Base-by-base conservation (phyloP, 1,284 basidiomycete genomes). In the Marasmius tenuissimus region DNA sequence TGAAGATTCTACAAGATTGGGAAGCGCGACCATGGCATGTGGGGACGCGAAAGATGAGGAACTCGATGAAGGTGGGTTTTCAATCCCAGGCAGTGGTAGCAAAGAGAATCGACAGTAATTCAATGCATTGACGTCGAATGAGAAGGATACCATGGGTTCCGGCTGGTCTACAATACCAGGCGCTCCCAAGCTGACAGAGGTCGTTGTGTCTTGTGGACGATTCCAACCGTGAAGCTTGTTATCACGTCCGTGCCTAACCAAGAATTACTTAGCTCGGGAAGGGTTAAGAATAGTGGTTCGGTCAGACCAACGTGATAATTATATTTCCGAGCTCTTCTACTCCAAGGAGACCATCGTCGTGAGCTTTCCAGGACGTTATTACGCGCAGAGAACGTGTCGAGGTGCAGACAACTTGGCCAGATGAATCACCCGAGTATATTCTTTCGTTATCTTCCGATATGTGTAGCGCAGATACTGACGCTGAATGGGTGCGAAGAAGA, bases 41-140 rank as follows among this genome's bases (percentile, higher is more conserved):
- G 38, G 11, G 40, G 34, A 33, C 22, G 42, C 8, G 33, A 20
- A 10, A 38, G 37, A 27, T 12, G 61, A 57, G 22, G 27, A 27
- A 27, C 27, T 27, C 27, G 63, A 18, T 39, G 57, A 59, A 7
- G 65, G 56, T n/a, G 45, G 35, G n/a, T 42, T 39, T 8, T 35
- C 58, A 55, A 42, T 34, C n/a, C 22, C 27, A 7, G 59, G 57
- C 14, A 39, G 34, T 20, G 37, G 33, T 27, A 84, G 68, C 0
- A 91, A 70, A 4, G 87, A 85, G 71, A 96, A 95, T 0, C 88
- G 85, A 74, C 94, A 96, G 71, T 92, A 97, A 72, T 96, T 97
- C 65, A 97, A 80, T 1, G 94, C 86, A 72, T 97, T 97, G 62
- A 94, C 88, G 68, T 93, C 91, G 73, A 97, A 77, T 0, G 89